Evolutionary conservation across 1,139 yeast species (phyloP).

Genomic region (Debaryomyces robertsiae): DNA sequence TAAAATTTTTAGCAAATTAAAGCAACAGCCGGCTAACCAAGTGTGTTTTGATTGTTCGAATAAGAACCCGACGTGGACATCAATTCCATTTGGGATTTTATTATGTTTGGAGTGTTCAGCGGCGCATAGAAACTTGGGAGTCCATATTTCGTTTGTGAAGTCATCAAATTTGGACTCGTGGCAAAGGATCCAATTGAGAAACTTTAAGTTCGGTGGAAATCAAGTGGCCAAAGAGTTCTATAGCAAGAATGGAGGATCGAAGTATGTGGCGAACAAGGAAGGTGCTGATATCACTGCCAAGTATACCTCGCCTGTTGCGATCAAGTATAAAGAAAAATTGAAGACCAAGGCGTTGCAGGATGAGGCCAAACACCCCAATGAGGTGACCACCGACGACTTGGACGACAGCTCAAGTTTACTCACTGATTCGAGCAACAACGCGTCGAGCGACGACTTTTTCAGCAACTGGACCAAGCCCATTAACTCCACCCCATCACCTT

Average conservation of each 20-base stretch:
- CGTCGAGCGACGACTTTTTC: slow-evolving; percentile 81
- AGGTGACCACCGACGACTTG: slow-evolving; percentile 60
- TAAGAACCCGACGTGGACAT: slow-evolving; percentile 55
- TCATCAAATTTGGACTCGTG: slow-evolving; percentile 89
- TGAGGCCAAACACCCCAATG: slow-evolving; percentile 66
- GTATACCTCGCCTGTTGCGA: slow-evolving; percentile 79
- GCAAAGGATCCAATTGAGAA: slow-evolving; percentile 84
- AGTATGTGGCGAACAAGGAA: slow-evolving; percentile 48
- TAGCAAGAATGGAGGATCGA: slow-evolving; percentile 81
- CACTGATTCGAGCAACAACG: slow-evolving; percentile 38
- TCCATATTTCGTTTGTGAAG: slow-evolving; percentile 65
- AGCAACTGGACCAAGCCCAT: slow-evolving; percentile 87
- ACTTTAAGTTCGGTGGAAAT: slow-evolving; percentile 93
- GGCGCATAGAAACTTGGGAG: slow-evolving; percentile 53
- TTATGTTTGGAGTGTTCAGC: slow-evolving; percentile 53
- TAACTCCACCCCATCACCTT: slow-evolving; percentile 54
- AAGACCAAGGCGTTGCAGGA: slow-evolving; percentile 70
- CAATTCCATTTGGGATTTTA: slow-evolving; percentile 51
- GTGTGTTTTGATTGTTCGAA: slow-evolving; percentile 70
- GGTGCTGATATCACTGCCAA: slow-evolving; percentile 70
- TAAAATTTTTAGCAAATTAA: slow-evolving; percentile 58
- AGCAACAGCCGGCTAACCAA: slow-evolving; percentile 71
- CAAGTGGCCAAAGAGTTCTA: slow-evolving; percentile 81
- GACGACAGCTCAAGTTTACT: slow-evolving; percentile 37
- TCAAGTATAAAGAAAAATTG: slow-evolving; percentile 75